These are phyloP conservation scores for Candida ulmi DNA, from an alignment of 805 yeast genomes.

Conservation along the genomic window DNA sequence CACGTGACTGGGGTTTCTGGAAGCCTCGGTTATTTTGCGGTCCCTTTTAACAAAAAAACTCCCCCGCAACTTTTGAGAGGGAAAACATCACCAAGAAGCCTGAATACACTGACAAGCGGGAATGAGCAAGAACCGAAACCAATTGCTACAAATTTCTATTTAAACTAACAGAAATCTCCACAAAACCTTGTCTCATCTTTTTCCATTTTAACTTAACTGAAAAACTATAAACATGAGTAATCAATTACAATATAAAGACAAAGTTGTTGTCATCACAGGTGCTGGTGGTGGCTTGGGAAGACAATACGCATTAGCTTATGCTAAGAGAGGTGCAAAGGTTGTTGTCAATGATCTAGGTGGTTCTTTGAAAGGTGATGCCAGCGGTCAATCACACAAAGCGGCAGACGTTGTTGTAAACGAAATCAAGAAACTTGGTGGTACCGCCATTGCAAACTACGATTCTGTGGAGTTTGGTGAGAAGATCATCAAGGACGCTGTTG, in stretches of 20 bases:
- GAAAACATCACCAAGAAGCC: background rate
- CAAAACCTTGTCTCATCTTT: background rate
- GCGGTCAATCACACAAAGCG: slow-evolving; percentile 60
- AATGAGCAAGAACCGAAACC: slow-evolving; percentile 43
- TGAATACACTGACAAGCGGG: slow-evolving; percentile 1
- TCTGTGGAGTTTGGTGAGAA: slow-evolving; percentile 82
- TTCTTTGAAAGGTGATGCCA: slow-evolving; percentile 59
- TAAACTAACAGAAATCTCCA: background rate
- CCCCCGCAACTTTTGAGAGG: slow-evolving; percentile 2
- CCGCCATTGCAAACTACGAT: slow-evolving; percentile 91
- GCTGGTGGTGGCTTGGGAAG: slow-evolving; percentile 97
- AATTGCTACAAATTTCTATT: background rate
- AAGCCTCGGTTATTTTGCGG: background rate
- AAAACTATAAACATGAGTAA: background rate
- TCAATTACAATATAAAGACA: slow-evolving; percentile 56
- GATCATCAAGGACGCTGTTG: slow-evolving; percentile 80
- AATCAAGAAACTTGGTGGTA: slow-evolving; percentile 69
- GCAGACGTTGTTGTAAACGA: slow-evolving; percentile 90
- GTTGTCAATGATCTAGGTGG: slow-evolving; percentile 96
- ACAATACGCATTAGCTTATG: slow-evolving; percentile 81
- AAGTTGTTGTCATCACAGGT: slow-evolving; percentile 92
- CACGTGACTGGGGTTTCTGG: background rate
- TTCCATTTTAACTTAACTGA: background rate
- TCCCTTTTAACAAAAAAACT: background rate
- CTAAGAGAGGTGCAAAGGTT: slow-evolving; percentile 87